Evolutionary conservation across 2,329 filamentous ascomycete genomes (phyloP), one percentile per base, ranked within the genome.

Genomic region (Cladosporium sphaerospermum): DNA sequence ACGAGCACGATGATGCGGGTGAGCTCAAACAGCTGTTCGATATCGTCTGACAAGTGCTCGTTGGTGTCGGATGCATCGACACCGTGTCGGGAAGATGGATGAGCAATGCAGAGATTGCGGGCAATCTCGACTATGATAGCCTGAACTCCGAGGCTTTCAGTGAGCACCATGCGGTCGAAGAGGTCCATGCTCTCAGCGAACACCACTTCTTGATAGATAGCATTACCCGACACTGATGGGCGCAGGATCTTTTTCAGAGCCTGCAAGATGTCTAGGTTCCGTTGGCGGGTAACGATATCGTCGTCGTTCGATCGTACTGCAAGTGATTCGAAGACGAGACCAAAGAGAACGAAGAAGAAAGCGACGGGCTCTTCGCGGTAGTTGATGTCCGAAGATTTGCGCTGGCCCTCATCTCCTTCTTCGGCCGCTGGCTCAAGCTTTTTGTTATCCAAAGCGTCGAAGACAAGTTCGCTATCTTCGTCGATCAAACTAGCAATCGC

Each of bases 341-440:
- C 93, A 62, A 97, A 99, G 0, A 99, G 79, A 11, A 99, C 92
- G 64, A 99, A 99, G 75, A 99, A 99, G 77, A 99, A 99, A 0
- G 93, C 93, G 1, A 97, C 89, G 0, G 93, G 93, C 67, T 99
- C 93, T 65, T 97, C 92, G 45, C 93, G 88, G 68, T 99, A 99
- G 69, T 97, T 97, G 73, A 99, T 97, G 59, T 92, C 88, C 45
- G 84, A 78, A 13, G 76, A 73, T 10, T 58, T 57, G 3, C 58
- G 57, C 9, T 49, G 52, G 18, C 49, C 54, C 3, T 57, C 46
- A 3, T 58, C 48, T 2, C 54, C 56, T 6, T 53, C 58, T 6
- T 46, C 46, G 13, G 49, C 51, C 16, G 52, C 54, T 47, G 57
- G 40, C 2, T 53, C 45, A 18, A 47, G 23, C 40, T 59, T 57